Conservation (phyloP, 1,139 yeast genomes). For the Pichia sp. region DNA sequence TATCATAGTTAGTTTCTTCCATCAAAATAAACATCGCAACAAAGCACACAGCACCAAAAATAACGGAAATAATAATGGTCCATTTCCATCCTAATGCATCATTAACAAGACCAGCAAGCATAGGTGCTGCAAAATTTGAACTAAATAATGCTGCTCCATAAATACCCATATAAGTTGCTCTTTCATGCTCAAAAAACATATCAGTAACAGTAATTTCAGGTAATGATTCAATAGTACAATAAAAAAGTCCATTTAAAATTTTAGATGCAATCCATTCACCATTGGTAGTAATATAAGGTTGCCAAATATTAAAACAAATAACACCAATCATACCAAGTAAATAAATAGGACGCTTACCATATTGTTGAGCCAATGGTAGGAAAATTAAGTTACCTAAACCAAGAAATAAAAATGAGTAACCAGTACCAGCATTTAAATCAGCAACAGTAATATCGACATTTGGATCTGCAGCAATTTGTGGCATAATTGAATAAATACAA, state of each 20-base stretch:
- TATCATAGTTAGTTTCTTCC: conserved; percentile 43
- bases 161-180: conserved; percentile 43
- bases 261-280: conserved; percentile 40
- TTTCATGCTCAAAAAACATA: conserved; percentile 46
- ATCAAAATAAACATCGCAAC: conserved; percentile 38
- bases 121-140: conserved; percentile 40
- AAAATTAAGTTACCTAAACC: conserved; percentile 45
- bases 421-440: conserved; percentile 46
- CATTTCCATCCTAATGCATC: conserved; percentile 46
- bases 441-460: conserved; percentile 33
- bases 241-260: conserved; percentile 43
- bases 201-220: conserved; percentile 48
- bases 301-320: conserved; percentile 37
- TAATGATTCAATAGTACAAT: conserved; percentile 51
- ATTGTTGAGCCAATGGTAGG: conserved; percentile 48
- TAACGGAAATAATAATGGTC: conserved; percentile 42
- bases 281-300: conserved; percentile 35
- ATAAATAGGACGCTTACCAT: conserved; percentile 49
- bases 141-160: conserved; percentile 38
- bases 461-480: conserved; percentile 37
- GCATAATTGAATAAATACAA: conserved; percentile 41
- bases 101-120: conserved; percentile 45
- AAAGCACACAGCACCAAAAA: conserved; percentile 42
- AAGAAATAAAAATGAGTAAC: conserved; percentile 42
- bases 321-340: conserved; percentile 36